A percentile compares a stretch with the other conserved stretches of the same genome.
Conservation (phyloP, 2,329 filamentous ascomycete species). For the Bipolaris victoriae region DNA sequence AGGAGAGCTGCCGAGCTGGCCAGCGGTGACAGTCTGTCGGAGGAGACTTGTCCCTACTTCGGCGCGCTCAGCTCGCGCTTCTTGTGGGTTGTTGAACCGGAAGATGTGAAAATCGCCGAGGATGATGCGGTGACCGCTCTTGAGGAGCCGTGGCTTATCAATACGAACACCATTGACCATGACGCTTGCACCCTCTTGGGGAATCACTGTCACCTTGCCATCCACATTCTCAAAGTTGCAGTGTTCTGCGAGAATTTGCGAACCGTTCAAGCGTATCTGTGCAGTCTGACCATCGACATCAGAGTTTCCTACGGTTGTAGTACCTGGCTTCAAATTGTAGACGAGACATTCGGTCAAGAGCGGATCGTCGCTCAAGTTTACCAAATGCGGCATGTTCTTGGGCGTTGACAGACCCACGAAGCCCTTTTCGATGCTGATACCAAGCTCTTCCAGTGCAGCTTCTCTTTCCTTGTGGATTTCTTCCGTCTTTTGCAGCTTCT, state of each 20-base stretch:
- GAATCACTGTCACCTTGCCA: slow-evolving; percentile 88
- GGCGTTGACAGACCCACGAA: slow-evolving; percentile 94
- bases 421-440: slow-evolving; percentile 98
- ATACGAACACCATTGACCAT: slow-evolving; percentile 98
- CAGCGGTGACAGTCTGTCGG: slow-evolving; percentile 75
- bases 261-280: slow-evolving; percentile 92
- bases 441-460: slow-evolving; percentile 90
- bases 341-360: slow-evolving; percentile 94
- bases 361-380: slow-evolving; percentile 84
- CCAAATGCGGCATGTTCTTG: slow-evolving; percentile 99
- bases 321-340: slow-evolving; percentile 96
- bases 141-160: slow-evolving; percentile 80
- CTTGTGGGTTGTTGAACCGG: slow-evolving; percentile 96
- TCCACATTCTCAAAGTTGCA: slow-evolving; percentile 94
- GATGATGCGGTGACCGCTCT: slow-evolving; percentile 93
- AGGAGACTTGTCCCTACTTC: slow-evolving; percentile 78
- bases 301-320: slow-evolving; percentile 91
- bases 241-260: slow-evolving; percentile 89
- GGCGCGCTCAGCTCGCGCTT: slow-evolving; percentile 88
- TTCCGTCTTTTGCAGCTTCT: slow-evolving; percentile 93
- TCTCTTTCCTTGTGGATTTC: slow-evolving; percentile 98
- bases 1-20: slow-evolving; percentile 68
- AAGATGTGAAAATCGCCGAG: slow-evolving; percentile 99
- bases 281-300: slow-evolving; percentile 77
- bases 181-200: slow-evolving; percentile 88